Evolutionary conservation across 306 rosid genomes (phyloP), one percentile per base, ranked within the genome.

Genomic region (Quercus variabilis): DNA sequence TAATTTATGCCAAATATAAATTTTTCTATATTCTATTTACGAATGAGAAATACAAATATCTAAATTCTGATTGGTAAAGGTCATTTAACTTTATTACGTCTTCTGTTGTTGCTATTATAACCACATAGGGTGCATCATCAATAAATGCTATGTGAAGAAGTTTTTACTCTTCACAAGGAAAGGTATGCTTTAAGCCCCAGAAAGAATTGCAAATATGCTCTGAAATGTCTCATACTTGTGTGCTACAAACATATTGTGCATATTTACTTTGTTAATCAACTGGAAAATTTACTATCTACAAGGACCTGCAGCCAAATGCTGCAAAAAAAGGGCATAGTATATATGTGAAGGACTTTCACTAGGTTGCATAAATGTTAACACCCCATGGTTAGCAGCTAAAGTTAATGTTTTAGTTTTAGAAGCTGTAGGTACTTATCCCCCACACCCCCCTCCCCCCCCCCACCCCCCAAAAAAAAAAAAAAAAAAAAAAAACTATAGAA

Each of bases 341-440:
- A 26, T 10, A 59, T 59, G 65, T 59, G 65, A 59, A 59, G 65
- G 30, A 59, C 23, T 59, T 59, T 11, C 65, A 21, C 26, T 20
- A 11, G 30, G 30, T 59, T 23, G 31, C 31, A 59, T 59, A 20
- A 59, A 59, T 59, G 31, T 20, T 59, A 11, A 59, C 65, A 59
- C 31, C 65, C 30, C 18, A 28, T 9, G 62, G n/a, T 78, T 46
- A 59, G 64, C 41, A 68, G 74, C 58, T 59, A 76, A 58, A 59
- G 63, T 20, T 74, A 35, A 20, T 49, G 52, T 3, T 75, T 71
- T 56, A 58, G 41, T 55, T 81, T 52, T 79, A 54, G 43, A 38
- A 25, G 52, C 49, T 60, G 67, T 71, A 55, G 72, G 70, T 80
- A 12, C 43, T 38, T 38, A 38, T 38, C 41, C 7, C 2, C 0